phyloP scores from a whole-genome alignment of 1,139 yeast genomes.

The Kodamaea alishanica region DNA sequence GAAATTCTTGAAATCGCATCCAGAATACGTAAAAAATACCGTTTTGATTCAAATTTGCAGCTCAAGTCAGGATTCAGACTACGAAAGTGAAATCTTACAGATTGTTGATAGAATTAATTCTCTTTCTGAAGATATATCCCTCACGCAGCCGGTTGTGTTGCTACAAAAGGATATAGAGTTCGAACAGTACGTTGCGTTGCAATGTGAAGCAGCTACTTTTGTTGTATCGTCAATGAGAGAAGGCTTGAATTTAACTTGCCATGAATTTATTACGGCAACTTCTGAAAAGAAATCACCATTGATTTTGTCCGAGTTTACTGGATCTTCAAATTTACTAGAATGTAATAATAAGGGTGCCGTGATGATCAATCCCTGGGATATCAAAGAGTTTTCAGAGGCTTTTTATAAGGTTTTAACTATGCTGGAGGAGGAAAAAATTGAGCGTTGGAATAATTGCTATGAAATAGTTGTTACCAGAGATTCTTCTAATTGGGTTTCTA shows the following conservation, averaged over 20 bases:
- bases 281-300: slow-evolving; percentile 73
- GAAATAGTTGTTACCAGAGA: slow-evolving; percentile 62
- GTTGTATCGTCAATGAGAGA: slow-evolving; percentile 91
- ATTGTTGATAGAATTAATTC: slow-evolving; percentile 86
- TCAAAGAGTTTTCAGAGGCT: slow-evolving; percentile 57
- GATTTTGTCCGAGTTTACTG: slow-evolving; percentile 88
- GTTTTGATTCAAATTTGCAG: slow-evolving; percentile 83
- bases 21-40: slow-evolving; percentile 63
- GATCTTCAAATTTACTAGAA: slow-evolving; percentile 73
- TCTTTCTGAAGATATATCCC: slow-evolving; percentile 64
- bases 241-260: slow-evolving; percentile 95
- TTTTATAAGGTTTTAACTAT: slow-evolving; percentile 64
- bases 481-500: slow-evolving; percentile 69
- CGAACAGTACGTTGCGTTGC: slow-evolving; percentile 82
- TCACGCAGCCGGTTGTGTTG: slow-evolving; percentile 81
- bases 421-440: slow-evolving; percentile 52
- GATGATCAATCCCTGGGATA: slow-evolving; percentile 89
- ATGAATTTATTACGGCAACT: slow-evolving; percentile 84
- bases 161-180: slow-evolving; percentile 86
- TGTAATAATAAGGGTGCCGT: slow-evolving; percentile 60
- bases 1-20: slow-evolving; percentile 64
- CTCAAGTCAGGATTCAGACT: slow-evolving; percentile 49
- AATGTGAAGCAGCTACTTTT: slow-evolving; percentile 82
- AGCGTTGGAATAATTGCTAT: slow-evolving; percentile 62
- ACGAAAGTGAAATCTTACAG: slow-evolving; percentile 69